phyloP scores from a whole-genome alignment of 306 rosid genomes.

The Prunus kanzakura region DNA sequence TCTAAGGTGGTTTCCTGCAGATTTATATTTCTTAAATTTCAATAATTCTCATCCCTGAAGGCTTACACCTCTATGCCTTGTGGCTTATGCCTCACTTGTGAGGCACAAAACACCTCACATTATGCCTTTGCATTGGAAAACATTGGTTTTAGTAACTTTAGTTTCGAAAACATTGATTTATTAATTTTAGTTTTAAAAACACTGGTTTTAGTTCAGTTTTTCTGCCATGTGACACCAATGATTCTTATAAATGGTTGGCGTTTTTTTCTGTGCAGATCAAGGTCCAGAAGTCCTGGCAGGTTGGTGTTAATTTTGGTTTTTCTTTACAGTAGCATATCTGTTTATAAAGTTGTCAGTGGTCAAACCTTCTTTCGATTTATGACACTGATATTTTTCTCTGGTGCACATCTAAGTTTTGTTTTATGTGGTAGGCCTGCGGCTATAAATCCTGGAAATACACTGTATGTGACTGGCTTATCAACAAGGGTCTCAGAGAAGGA shows the following conservation, averaged over 20 bases:
- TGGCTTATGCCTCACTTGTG: neutral
- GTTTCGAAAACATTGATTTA: neutral
- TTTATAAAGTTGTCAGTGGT: neutral
- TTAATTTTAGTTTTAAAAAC: neutral
- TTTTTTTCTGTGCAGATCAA: constrained; percentile 48
- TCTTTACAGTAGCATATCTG: neutral
- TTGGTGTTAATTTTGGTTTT: constrained; percentile 26
- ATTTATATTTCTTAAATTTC: neutral
- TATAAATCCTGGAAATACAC: constrained; percentile 73
- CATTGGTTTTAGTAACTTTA: neutral
- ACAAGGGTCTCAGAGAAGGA: constrained; percentile 88
- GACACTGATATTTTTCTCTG: constrained; percentile 7
- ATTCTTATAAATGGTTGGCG: constrained; percentile 17
- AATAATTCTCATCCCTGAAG: neutral
- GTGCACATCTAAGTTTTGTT: constrained; percentile 15
- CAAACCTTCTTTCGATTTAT: neutral
- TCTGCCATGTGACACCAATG: neutral
- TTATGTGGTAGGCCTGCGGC: constrained; percentile 38
- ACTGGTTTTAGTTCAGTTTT: neutral
- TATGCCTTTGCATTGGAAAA: neutral
- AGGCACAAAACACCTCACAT: neutral
- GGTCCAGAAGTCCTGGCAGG: constrained; percentile 88
- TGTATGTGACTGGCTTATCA: constrained; percentile 92
- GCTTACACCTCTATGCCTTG: too few species aligned
- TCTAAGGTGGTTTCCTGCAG: neutral